Evolutionary conservation across 805 yeast genomes (phyloP), one percentile per base, ranked within the genome.

Genomic region (Tetrapisispora fleetii): DNA sequence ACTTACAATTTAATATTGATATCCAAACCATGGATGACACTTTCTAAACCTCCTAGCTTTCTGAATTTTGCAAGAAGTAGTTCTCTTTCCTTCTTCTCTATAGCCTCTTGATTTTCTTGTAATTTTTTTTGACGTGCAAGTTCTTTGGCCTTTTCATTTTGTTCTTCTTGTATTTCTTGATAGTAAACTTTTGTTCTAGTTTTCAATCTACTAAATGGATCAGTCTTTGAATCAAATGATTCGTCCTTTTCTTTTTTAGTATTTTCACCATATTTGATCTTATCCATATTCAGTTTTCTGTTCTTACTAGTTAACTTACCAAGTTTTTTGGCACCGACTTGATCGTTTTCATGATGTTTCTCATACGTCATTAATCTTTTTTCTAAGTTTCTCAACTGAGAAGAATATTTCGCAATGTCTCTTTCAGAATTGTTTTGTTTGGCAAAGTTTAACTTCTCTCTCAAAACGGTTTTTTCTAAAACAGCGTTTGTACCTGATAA

Each of bases 131-230:
- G 72, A 45, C 71, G 70, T 7, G 79, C 81, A 48, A 77, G 75
- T 33, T 70, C 74, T 48, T 78, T 70, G 2, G 82, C 84, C 63
- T 73, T 76, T 54, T 76, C 80, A 55, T 81, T 79, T 53, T 76
- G 83, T 51, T 74, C 76, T 52, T 74, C 73, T 52, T 75, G 79
- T 43, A 74, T 68, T 49, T 65, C 76, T 43, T 73, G 71, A 46
- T 89, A 88, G 67, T 87, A 91, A 51, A 87, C 79, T 58, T 86
- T 79, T 1, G 97, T 86, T 52, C 81, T 84, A 1, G 98, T 91
- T 63, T 86, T 83, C 61, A 93, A 76, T 64, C 98, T 80, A 55
- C 85, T 79, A 67, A 93, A 93, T 21, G 99, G 98, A 69, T 93
- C 86, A 57, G 74, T 78, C 47, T 63, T 64, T 7, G 78, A 72